phyloP scores from a whole-genome alignment of 306 rosid genomes.

The Gastrolobium bilobum region DNA sequence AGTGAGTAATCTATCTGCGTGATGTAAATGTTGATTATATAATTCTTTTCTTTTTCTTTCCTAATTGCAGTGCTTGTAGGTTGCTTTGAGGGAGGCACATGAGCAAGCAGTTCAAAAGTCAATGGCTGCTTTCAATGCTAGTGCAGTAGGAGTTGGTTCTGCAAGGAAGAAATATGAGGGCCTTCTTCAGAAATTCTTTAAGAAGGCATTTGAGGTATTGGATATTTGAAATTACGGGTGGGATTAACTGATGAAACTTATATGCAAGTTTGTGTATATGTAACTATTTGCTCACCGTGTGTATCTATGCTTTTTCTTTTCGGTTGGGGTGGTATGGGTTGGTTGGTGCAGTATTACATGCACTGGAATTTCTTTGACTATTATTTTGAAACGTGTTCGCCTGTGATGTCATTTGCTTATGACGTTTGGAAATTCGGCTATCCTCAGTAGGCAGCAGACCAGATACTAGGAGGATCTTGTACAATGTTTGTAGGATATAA shows the following conservation, averaged over 20 bases:
- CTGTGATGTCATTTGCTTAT: conserved; percentile 34
- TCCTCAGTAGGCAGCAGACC: neutral
- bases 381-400: conserved; percentile 22
- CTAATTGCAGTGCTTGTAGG: conserved; percentile 62
- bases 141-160: conserved; percentile 90
- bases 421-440: neutral
- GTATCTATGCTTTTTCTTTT: neutral
- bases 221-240: conserved; percentile 9
- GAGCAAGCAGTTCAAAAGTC: conserved; percentile 87
- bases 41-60: conserved; percentile 18
- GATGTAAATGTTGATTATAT: conserved; percentile 40
- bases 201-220: conserved; percentile 89
- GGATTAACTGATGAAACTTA: conserved; percentile 17
- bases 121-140: conserved; percentile 74
- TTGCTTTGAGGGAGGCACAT: conserved; percentile 87
- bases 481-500: neutral
- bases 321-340: neutral
- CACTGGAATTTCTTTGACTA: neutral
- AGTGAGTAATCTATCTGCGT: conserved; percentile 62
- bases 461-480: neutral
- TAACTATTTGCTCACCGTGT: neutral
- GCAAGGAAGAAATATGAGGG: conserved; percentile 86
- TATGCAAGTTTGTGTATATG: neutral
- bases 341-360: conserved; percentile 19
- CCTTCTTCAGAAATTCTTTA: conserved; percentile 72